Percentiles rank a stretch among this genome's conserved stretches.
These are phyloP conservation scores for Arachnomyces sp. DNA, from an alignment of 2,329 filamentous ascomycete species.

Conservation along the genomic window DNA sequence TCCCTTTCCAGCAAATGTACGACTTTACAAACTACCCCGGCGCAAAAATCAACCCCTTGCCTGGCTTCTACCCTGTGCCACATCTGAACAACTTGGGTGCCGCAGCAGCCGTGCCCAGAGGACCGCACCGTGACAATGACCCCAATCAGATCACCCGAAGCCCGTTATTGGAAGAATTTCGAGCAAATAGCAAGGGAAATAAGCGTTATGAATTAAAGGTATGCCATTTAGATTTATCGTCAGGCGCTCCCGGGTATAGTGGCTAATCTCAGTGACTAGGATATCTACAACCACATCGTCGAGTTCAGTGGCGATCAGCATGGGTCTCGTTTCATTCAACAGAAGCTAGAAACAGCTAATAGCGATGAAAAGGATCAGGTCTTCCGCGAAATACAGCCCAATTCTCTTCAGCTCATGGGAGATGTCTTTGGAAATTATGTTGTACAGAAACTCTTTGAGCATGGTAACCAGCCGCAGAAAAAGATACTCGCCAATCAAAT, in stretches of 20 bases:
- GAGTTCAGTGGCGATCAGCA: constrained; percentile 96
- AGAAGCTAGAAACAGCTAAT: constrained; percentile 84
- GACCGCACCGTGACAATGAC: constrained; percentile 50
- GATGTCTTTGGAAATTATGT: constrained; percentile 98
- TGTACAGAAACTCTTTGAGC: constrained; percentile 94
- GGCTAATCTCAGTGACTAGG: constrained; percentile 34
- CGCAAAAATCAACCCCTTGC: constrained; percentile 26
- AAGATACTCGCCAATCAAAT: constrained; percentile 76
- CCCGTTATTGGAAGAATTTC: constrained; percentile 70
- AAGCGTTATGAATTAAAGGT: constrained; percentile 74
- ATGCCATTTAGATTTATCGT: constrained; percentile 8
- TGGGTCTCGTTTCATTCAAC: constrained; percentile 90
- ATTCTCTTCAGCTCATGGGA: constrained; percentile 82
- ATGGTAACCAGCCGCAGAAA: constrained; percentile 91
- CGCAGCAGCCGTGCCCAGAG: constrained; percentile 32
- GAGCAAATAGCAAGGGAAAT: constrained; percentile 62
- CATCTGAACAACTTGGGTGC: constrained; percentile 23
- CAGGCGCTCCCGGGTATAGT: constrained; percentile 10
- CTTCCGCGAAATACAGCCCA: constrained; percentile 77
- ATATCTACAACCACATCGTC: constrained; percentile 79
- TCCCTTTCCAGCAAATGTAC: constrained; percentile 25
- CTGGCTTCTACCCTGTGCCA: constrained; percentile 30
- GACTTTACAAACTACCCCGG: constrained; percentile 27
- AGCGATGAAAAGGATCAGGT: constrained; percentile 92
- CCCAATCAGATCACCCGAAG: constrained; percentile 59